Evolutionary conservation across 2,329 filamentous ascomycete genomes (phyloP), one percentile per base, ranked within the genome.

Genomic region (Tolypocladium endophyticum): DNA sequence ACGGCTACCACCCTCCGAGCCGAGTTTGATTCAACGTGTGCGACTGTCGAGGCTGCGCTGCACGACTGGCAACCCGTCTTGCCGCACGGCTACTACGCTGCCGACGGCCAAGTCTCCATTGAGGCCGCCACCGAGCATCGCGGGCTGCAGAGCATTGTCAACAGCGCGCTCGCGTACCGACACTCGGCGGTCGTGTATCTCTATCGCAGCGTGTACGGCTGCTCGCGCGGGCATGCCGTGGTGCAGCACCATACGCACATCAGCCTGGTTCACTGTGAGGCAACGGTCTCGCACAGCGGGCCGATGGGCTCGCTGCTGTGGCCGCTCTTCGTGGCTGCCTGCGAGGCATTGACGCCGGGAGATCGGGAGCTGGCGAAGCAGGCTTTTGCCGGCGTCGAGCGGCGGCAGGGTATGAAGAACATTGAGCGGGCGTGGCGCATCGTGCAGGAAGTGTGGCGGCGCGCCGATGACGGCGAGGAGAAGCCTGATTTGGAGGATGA

Each of bases 301-400:
- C 85, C 85, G 0, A 86, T 87, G 81, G 79, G 81, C 1, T 85
- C 85, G 2, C 72, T 87, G 41, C 75, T 87, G 2, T 87, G 84
- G 83, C 85, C 85, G 1, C 72, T 87, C 2, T 87, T 87, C 64
- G 83, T 85, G 12, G 81, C 83, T 2, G 79, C 82, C 1, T 86
- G 84, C 66, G 85, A 87, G 68, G 84, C 84, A 0, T 71, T 75
- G 11, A 74, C 68, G 20, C 64, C 69, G 1, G 73, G 72, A 11
- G 84, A 87, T 66, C 73, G 84, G 20, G 74, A 73, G 7, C 70
- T 83, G 23, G 82, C 84, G 4, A 69, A 75, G 33, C 73, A 74
- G 59, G 74, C 81, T 0, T 87, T 87, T 65, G 68, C 71, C 5
- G 79, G 79, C 6, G 75, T 85, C 11, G 79, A 81, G 60, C 76